Conservation (phyloP, 345 rosid species). For the Eucalyptus pauciflora region DNA sequence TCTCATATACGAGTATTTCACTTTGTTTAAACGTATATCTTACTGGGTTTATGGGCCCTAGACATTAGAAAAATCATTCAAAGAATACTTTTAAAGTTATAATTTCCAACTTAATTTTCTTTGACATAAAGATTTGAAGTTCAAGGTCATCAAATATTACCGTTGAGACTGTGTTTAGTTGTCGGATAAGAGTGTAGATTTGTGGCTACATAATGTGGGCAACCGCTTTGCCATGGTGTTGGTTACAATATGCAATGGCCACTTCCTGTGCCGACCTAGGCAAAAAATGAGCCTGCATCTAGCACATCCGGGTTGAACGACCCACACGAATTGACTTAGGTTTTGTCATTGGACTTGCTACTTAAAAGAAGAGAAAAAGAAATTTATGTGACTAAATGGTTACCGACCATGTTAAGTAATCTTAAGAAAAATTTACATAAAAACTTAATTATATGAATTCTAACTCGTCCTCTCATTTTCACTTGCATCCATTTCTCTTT, state of each 20-base stretch:
- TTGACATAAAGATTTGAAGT: neutral
- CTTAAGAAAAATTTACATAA: neutral
- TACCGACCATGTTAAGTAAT: neutral
- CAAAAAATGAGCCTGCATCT: neutral
- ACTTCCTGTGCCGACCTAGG: neutral
- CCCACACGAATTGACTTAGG: neutral
- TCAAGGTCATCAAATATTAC: neutral
- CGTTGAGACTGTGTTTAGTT: neutral
- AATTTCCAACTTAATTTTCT: neutral
- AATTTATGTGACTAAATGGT: neutral
- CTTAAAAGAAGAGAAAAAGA: neutral
- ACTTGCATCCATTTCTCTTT: neutral
- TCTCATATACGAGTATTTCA: neutral
- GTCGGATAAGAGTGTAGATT: neutral
- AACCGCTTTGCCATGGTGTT: neutral
- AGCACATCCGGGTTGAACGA: rapidly evolving
- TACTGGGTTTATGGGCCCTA: neutral
- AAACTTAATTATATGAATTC: neutral
- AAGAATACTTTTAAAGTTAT: neutral
- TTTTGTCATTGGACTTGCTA: neutral
- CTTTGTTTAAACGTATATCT: neutral
- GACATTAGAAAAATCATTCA: neutral
- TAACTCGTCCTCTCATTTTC: neutral
- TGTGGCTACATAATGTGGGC: neutral
- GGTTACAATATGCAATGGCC: neutral